phyloP scores from a whole-genome alignment of 768 basidiomycete species.

The Candolleomyces eurysporus region DNA sequence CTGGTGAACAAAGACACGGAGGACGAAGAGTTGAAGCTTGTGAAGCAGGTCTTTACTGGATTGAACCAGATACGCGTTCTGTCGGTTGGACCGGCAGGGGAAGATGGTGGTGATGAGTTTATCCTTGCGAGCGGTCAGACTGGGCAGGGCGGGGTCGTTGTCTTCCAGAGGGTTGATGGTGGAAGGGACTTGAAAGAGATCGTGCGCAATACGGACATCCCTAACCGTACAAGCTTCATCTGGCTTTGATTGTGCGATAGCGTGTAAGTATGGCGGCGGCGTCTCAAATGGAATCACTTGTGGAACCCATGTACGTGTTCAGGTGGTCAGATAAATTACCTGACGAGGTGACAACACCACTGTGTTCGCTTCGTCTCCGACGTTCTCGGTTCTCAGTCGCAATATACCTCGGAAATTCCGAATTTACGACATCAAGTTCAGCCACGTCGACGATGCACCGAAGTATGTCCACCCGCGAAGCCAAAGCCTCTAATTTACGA shows the following conservation, averaged over 20 bases:
- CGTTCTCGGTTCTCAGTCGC: background rate
- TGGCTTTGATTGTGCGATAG: conserved; percentile 16
- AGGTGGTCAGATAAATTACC: no score
- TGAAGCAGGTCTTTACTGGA: conserved; percentile 21
- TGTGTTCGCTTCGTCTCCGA: background rate
- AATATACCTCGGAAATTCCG: background rate
- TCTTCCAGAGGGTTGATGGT: conserved; percentile 54
- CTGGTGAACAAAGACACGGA: conserved; percentile 28
- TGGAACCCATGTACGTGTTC: no score
- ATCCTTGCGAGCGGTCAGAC: conserved; percentile 54
- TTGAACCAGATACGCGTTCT: conserved; percentile 61
- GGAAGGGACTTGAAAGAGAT: conserved; percentile 53
- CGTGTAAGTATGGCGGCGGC: no score
- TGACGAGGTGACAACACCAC: no score
- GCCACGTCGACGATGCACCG: background rate
- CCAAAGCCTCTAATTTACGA: background rate
- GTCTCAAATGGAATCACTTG: no score
- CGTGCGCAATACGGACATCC: conserved; percentile 54
- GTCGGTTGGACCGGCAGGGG: conserved; percentile 46
- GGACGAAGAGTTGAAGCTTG: conserved; percentile 21
- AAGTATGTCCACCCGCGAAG: background rate
- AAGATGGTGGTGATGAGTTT: conserved; percentile 44
- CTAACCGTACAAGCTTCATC: conserved; percentile 52
- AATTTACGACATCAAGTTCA: background rate
- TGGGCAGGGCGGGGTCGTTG: conserved; percentile 52